Evolutionary conservation across 2,329 filamentous ascomycete genomes (phyloP), one percentile per base, ranked within the genome.

Genomic region (Orbilia javanica): DNA sequence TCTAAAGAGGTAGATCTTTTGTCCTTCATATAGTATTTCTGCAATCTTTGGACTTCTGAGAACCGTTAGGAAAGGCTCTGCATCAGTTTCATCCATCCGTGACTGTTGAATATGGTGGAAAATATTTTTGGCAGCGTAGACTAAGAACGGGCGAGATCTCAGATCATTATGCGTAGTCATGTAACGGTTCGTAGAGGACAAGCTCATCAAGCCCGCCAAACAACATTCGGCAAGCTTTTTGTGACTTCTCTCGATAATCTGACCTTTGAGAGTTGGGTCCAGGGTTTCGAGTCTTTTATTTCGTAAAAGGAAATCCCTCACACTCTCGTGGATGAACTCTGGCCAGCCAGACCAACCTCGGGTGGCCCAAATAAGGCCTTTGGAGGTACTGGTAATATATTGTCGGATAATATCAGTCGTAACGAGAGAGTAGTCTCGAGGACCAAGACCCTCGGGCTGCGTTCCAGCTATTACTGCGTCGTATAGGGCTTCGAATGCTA

Each of bases 261-360:
- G 34, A n/a, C 10, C 15, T 8, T 27, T 63, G 4, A 79, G 55
- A 1, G 50, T 75, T 15, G 72, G 63, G 34, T 79, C 70, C 31
- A 80, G 22, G n/a, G 18, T 77, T 46, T 73, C 70, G 1, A 80
- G 74, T 42, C 74, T 80, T 22, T 68, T 69, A 15, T 67, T 60
- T 22, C 79, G 65, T 22, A 77, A 22, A 3, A 80, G 52, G 27
- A 80, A 80, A 42, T 80, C 78, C n/a, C 27, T 68, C 25, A 80
- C 78, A 3, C 73, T 79, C 15, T 74, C 44, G 57, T 80, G 79
- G 20, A 80, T 80, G 13, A 80, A 80, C 46, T 79, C 77, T 0
- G 67, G 71, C 1, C n/a, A 25, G 8, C 44, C 25, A 6, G 3
- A 52, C 22, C 6, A 8, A 50, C 4, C 27, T 46, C 11, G 20